Evolutionary conservation across 371 early-diverging fungal species (phyloP).

Genomic region (Rhizopus delemar): DNA sequence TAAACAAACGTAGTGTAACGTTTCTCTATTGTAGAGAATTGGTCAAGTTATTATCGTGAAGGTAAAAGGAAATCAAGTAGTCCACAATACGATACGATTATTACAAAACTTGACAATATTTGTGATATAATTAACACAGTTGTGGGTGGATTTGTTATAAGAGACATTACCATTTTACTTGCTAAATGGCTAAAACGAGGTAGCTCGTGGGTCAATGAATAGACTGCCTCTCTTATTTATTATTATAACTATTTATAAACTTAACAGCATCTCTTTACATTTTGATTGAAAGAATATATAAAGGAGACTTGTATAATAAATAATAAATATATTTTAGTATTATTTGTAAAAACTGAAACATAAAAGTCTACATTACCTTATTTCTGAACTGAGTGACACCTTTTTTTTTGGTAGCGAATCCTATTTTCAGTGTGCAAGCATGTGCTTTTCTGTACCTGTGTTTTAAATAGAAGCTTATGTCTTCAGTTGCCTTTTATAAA

Average conservation of each 20-base stretch:
- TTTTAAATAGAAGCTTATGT: too few relatives aligned
- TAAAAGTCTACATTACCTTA: too few relatives aligned
- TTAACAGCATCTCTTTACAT: too few relatives aligned
- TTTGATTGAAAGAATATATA: too few relatives aligned
- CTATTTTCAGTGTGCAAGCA: too few relatives aligned
- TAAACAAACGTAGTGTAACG: neutral
- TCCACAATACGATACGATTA: conserved; percentile 33
- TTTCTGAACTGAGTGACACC: too few relatives aligned
- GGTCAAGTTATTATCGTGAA: conserved; percentile 37
- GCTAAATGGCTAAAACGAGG: conserved; percentile 58
- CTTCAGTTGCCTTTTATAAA: too few relatives aligned
- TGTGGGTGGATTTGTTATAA: conserved; percentile 49
- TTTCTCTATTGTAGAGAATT: conserved; percentile 26
- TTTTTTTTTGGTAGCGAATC: too few relatives aligned
- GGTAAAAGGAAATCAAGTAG: conserved; percentile 22
- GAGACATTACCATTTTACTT: conserved; percentile 48
- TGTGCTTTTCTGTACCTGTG: neutral
- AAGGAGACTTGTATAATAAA: too few relatives aligned
- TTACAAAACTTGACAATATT: conserved; percentile 38
- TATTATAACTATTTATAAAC: too few relatives aligned
- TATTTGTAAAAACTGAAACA: too few relatives aligned
- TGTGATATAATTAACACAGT: conserved; percentile 40
- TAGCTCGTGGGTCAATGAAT: conserved; percentile 54
- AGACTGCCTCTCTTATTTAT: neutral
- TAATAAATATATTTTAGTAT: too few relatives aligned